Evolutionary conservation across 805 yeast genomes (phyloP).

Genomic region (Saccharomycopsis sp.): DNA sequence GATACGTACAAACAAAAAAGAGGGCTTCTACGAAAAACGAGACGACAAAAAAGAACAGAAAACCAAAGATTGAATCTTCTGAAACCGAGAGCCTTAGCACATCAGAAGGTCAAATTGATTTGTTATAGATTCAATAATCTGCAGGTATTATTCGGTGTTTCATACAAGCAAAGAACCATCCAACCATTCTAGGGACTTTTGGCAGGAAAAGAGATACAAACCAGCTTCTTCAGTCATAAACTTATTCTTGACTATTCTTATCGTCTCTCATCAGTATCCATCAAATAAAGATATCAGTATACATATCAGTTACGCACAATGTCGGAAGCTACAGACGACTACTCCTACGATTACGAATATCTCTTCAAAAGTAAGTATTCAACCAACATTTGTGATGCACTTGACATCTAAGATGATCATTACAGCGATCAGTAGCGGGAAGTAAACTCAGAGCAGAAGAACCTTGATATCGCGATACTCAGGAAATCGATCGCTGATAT

Average conservation of each 20-base stretch:
- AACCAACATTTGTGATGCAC: too few species aligned
- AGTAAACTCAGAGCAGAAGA: too few species aligned
- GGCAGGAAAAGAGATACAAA: neutral
- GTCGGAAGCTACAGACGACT: slow-evolving; percentile 54
- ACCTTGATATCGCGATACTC: too few species aligned
- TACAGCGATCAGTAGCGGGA: too few species aligned
- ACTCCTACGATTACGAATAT: slow-evolving; percentile 79
- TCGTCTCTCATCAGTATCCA: neutral
- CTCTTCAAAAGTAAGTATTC: slow-evolving; percentile 62
- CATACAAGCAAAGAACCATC: neutral
- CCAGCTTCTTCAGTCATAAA: neutral
- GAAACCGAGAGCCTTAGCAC: too few species aligned
- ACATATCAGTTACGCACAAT: slow-evolving; percentile 15
- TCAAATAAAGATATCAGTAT: neutral
- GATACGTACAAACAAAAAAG: neutral
- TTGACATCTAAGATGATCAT: too few species aligned
- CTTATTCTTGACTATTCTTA: neutral
- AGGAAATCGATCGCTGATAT: too few species aligned
- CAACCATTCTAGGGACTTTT: neutral
- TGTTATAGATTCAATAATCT: neutral
- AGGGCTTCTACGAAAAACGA: neutral
- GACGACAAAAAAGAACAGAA: neutral
- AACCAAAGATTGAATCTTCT: neutral
- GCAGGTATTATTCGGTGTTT: neutral
- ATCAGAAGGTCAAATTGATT: too few species aligned